phyloP scores from a whole-genome alignment of 257 asterid genomes.

The Solanum ahanhuiri region DNA sequence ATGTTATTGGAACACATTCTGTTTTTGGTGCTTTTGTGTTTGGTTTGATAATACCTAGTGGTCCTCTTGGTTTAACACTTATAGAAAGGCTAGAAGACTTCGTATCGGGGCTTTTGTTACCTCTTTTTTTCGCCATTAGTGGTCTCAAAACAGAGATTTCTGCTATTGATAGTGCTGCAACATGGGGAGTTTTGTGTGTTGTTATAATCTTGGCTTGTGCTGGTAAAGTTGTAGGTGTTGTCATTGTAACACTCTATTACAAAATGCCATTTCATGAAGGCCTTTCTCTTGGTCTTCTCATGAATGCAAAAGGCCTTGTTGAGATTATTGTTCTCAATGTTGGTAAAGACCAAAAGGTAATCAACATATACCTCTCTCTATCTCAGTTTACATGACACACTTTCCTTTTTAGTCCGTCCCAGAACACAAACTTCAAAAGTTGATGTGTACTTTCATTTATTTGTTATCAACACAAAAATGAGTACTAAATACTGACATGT shows the following conservation, averaged over 20 bases:
- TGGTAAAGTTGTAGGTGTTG: conserved; percentile 75
- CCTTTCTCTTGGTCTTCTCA: conserved; percentile 77
- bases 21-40: conserved; percentile 91
- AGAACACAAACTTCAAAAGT: not conserved
- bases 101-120: conserved; percentile 72
- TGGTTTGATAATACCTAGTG: conserved; percentile 75
- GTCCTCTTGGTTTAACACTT: conserved; percentile 72
- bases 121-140: conserved; percentile 83
- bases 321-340: conserved; percentile 96
- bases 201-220: conserved; percentile 65
- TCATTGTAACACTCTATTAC: conserved; percentile 59
- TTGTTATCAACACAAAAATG: not conserved
- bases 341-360: conserved; percentile 90
- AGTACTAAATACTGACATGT: not conserved
- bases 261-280: conserved; percentile 76
- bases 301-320: conserved; percentile 91
- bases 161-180: conserved; percentile 32
- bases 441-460: not conserved
- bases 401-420: not conserved
- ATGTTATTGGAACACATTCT: conserved; percentile 92
- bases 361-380: not conserved
- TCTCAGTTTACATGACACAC: not conserved
- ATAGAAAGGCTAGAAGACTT: conserved; percentile 83
- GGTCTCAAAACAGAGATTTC: conserved; percentile 68
- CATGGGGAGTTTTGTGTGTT: conserved; percentile 50